Evolutionary conservation across 371 early-diverging fungal genomes (phyloP), one percentile per base, ranked within the genome.

Genomic region (Funneliformis caledonium): DNA sequence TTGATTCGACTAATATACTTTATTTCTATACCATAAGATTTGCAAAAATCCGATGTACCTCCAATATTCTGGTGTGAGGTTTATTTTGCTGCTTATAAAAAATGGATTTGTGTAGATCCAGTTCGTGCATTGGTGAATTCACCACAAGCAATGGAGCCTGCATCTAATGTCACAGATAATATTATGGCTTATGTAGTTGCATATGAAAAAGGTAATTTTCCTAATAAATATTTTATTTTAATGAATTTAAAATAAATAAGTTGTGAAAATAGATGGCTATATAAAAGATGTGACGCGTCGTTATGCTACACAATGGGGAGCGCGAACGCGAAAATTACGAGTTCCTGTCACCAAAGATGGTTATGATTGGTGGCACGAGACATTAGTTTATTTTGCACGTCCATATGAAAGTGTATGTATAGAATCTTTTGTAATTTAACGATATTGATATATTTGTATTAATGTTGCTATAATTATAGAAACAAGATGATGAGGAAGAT

Each of bases 101-200:
- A 83, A 37, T 94, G 94, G 94, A 86, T 93, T 12, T 84, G 89
- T 14, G 82, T 94, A 12, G 92, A 93, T 81, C 91, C 92, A 0
- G 84, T 92, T 7, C 86, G 90, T 10, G 88, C 87, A 1, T 42
- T 86, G n/a, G 88, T 89, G 37, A 86, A 90, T 72, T 83, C 86
- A 33, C 88, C 91, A 16, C 80, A 82, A 26, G 80, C 85, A 14
- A 87, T 92, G 89, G 90, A 91, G 43, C 91, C 92, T 8, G 73
- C 87, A 4, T 74, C 45, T 2, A 75, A 84, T 1, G 87, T 80
- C 45, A 77, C 79, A 22, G 80, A 78, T 4, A 90, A 89, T 45
- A 67, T 82, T 4, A n/a, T 93, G 56, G 88, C 91, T 0, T 91
- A 89, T 85, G 91, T 93, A 2, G 86, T 93, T 6, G 92, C 92